Evolutionary conservation across 2,329 filamentous ascomycete genomes (phyloP), one percentile per base, ranked within the genome.

Genomic region (Aspergillus fumigatiaffinis): DNA sequence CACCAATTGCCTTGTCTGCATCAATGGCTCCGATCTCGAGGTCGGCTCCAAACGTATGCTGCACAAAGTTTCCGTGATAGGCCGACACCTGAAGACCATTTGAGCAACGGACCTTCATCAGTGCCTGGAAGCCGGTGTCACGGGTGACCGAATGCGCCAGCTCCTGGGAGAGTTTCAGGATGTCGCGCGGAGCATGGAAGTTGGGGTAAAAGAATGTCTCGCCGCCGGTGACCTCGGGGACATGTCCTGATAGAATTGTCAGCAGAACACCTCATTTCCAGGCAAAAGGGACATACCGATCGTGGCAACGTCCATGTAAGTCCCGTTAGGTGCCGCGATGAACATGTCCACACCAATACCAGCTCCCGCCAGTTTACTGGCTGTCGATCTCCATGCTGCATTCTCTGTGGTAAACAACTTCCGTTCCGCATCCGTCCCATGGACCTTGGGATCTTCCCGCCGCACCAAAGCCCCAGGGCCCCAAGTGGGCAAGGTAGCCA

Each of bases 41-140:
- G 74, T 99, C 94, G 3, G 92, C 92, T 10, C 92, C 92, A 69
- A 96, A 96, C 0, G 90, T 94, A 76, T 97, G 92, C 70, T 99
- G 94, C 52, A 95, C 84, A 71, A 97, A 99, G 76, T 96, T 96
- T 64, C 94, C 94, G 68, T 96, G 91, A 70, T 99, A 99, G n/a
- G 86, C 85, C 17, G 91, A 87, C 17, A 99, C 89, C 72, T 99
- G 94, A 53, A 99, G 81, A 20, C 94, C 94, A 67, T 96, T 99
- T 20, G 92, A 97, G 78, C 94, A 99, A 60, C 94, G 89, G 57
- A 99, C 93, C 80, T 99, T 99, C 91, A 99, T 95, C 66, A 99
- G 80, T 21, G 92, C 92, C 75, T 97, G 93, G 78, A 91, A 97
- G 23, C 94, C 94, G 50, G 93, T 96, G 73, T 97, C 92, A 61